phyloP scores from a whole-genome alignment of 176 grass and related monocot genomes.

The Paspalum vaginatum region DNA sequence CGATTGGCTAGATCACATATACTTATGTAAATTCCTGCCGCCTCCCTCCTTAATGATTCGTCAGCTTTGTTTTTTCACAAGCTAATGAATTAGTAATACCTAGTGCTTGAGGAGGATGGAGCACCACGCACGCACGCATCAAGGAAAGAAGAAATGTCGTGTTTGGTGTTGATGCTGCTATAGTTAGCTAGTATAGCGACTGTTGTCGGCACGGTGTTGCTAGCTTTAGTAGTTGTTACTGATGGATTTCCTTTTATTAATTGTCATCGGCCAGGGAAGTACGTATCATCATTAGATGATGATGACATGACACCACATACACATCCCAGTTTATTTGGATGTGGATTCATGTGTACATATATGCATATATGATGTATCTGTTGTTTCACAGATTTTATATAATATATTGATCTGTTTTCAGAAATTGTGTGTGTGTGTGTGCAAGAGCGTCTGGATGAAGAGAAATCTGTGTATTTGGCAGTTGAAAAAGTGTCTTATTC shows the following conservation, averaged over 20 bases:
- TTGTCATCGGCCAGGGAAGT: slow-evolving; percentile 13
- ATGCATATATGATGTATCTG: background rate
- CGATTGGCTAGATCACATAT: slow-evolving; percentile 10
- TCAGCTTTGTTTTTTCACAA: slow-evolving; percentile 51
- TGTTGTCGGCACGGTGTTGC: background rate
- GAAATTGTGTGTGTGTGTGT: background rate
- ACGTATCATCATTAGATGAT: slow-evolving; percentile 28
- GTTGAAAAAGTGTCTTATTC: background rate
- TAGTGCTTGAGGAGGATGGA: slow-evolving; percentile 40
- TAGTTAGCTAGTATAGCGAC: background rate
- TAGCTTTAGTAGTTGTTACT: slow-evolving; percentile 12
- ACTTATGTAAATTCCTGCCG: background rate
- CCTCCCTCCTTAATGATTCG: background rate
- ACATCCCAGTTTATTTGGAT: slow-evolving; percentile 43
- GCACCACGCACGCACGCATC: slow-evolving; percentile 16
- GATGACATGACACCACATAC: slow-evolving; percentile 11
- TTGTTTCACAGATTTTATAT: slow-evolving; percentile 8
- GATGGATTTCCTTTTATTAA: slow-evolving; percentile 37
- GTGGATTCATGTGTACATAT: background rate
- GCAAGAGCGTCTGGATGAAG: background rate
- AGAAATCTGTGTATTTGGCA: background rate
- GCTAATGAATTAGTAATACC: slow-evolving; percentile 24
- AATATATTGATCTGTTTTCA: slow-evolving; percentile 23
- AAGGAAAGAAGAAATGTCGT: background rate
- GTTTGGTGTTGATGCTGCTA: slow-evolving; percentile 21